phyloP scores from a whole-genome alignment of 495 filamentous ascomycete species.

The Bryoglossum gracile region DNA sequence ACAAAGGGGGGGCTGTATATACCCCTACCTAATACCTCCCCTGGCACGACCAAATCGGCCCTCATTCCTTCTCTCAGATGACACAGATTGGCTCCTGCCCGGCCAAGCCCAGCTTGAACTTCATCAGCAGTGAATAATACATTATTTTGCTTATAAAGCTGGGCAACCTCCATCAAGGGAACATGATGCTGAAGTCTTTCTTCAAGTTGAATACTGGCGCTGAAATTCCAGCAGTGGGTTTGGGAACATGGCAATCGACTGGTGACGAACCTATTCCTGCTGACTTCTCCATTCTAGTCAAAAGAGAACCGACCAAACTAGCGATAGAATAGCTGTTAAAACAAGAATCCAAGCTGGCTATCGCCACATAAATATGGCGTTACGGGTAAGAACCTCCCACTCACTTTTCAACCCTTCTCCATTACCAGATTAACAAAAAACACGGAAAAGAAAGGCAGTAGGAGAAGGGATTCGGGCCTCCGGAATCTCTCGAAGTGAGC shows the following conservation, averaged over 20 bases:
- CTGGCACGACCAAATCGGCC: neutral
- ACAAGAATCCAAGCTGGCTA: constrained; percentile 46
- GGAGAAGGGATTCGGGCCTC: neutral
- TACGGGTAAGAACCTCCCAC: constrained; percentile 22
- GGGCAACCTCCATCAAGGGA: neutral
- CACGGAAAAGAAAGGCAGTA: neutral
- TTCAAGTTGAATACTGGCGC: constrained; percentile 70
- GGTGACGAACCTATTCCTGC: constrained; percentile 31
- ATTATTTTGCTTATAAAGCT: neutral
- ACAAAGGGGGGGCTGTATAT: neutral
- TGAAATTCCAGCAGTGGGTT: constrained; percentile 64
- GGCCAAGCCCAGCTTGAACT: neutral
- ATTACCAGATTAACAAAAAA: neutral
- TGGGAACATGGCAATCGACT: constrained; percentile 71
- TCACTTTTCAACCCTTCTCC: neutral
- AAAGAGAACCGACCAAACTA: neutral
- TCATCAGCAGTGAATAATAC: neutral
- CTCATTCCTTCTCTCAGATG: neutral
- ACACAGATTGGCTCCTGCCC: neutral
- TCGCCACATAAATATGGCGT: constrained; percentile 47
- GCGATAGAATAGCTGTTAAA: constrained; percentile 15
- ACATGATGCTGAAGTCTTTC: neutral
- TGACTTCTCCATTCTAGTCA: neutral
- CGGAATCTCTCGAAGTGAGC: constrained; percentile 40
- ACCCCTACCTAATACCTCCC: neutral